Conservation (phyloP, 75 land plant genomes). For the Pseudotsuga menziesii region DNA sequence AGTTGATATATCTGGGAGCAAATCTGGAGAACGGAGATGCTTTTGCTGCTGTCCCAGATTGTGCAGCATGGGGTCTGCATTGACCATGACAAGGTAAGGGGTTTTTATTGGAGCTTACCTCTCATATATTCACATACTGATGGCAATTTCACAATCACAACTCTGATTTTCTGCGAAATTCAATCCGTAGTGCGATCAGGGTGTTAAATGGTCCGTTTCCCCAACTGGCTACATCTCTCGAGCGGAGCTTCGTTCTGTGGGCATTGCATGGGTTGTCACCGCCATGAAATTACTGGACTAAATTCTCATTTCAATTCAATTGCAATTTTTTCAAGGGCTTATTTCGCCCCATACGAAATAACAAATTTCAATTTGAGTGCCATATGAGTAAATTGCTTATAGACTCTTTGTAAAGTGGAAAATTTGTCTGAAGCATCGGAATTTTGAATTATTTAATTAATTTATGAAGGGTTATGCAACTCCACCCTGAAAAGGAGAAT, state of each 20-base stretch:
- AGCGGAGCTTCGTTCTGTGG: too few relatives aligned
- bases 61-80: neutral
- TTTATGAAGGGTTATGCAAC: neutral
- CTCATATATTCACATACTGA: neutral
- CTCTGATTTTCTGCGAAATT: neutral
- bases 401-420: neutral
- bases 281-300: neutral
- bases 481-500: neutral
- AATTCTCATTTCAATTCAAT: neutral
- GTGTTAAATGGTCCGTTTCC: neutral
- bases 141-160: too few relatives aligned
- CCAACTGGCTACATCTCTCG: too few relatives aligned
- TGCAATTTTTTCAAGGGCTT: neutral
- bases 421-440: neutral
- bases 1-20: neutral
- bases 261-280: neutral
- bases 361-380: neutral
- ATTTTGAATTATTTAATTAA: neutral
- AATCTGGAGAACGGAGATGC: neutral
- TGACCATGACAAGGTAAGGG: conserved; percentile 5
- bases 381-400: neutral
- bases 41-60: neutral
- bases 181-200: neutral
- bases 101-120: neutral
- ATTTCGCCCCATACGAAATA: too few relatives aligned